Evolutionary conservation across 176 grass and related monocot genomes (phyloP).

Genomic region (Saccharum spontaneum): DNA sequence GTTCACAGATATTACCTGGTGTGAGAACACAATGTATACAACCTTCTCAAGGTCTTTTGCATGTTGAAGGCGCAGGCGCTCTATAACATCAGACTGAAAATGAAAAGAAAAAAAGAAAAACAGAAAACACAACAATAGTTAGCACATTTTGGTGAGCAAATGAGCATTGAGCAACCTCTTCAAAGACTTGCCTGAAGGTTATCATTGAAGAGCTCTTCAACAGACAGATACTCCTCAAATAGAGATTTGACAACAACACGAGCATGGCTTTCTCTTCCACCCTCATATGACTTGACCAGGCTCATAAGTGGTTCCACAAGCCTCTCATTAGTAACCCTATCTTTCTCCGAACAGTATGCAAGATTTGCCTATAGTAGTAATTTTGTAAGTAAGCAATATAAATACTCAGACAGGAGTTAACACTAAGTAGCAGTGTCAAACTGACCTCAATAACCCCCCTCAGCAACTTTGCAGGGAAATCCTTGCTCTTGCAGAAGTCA

Average conservation of each 20-base stretch:
- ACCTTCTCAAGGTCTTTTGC: slow-evolving; percentile 91
- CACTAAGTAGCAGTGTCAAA: slow-evolving; percentile 33
- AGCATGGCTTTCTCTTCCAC: slow-evolving; percentile 98
- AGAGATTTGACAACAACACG: slow-evolving; percentile 83
- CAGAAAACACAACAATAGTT: slow-evolving; percentile 26
- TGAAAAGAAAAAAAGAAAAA: slow-evolving; percentile 21
- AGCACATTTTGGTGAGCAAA: slow-evolving; percentile 22
- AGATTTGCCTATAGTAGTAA: slow-evolving; percentile 65
- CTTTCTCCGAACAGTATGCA: slow-evolving; percentile 83
- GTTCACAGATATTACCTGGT: slow-evolving; percentile 66
- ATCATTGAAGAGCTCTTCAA: slow-evolving; percentile 96
- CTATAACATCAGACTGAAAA: slow-evolving; percentile 98
- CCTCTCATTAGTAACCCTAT: slow-evolving; percentile 85
- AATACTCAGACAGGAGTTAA: slow-evolving; percentile 33
- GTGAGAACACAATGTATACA: slow-evolving; percentile 88
- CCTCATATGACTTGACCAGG: slow-evolving; percentile 95
- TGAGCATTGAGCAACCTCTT: slow-evolving; percentile 3
- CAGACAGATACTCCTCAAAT: slow-evolving; percentile 92
- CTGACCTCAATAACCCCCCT: slow-evolving; percentile 88
- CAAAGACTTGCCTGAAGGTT: slow-evolving; percentile 67
- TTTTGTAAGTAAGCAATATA: slow-evolving; percentile 34
- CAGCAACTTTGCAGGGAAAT: slow-evolving; percentile 94
- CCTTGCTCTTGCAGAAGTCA: slow-evolving; percentile 62
- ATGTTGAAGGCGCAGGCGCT: slow-evolving; percentile 91
- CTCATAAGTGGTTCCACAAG: slow-evolving; percentile 88